A percentile compares a stretch with the other conserved stretches of the same genome.
phyloP scores from a whole-genome alignment of 257 asterid species.

The Nicotiana attenuata region DNA sequence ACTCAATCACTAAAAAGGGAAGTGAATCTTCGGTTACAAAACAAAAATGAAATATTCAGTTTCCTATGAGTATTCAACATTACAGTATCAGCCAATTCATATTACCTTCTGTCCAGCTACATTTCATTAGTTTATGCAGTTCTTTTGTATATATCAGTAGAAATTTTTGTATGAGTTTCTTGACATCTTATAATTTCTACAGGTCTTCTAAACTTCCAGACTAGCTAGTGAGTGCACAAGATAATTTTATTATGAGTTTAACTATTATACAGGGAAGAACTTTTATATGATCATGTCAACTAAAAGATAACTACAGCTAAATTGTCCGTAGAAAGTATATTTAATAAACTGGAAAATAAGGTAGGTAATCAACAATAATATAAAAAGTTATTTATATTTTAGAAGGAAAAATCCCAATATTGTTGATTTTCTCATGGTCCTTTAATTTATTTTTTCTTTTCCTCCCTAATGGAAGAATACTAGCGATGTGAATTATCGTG shows the following conservation, averaged over 20 bases:
- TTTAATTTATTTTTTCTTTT: not conserved
- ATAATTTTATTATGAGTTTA: not conserved
- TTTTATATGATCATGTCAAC: not conserved
- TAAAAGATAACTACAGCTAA: not conserved
- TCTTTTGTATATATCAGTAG: too few species aligned
- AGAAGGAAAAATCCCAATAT: not conserved
- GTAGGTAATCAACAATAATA: not conserved
- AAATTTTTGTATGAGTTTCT: too few species aligned
- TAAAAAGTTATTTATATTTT: too few species aligned
- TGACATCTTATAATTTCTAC: too few species aligned
- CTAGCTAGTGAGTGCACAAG: not conserved
- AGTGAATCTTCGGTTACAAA: not conserved
- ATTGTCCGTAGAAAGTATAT: not conserved
- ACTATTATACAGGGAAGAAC: not conserved
- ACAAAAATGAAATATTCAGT: not conserved
- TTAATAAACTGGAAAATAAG: too few species aligned
- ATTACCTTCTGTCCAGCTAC: not conserved
- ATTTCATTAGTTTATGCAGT: not conserved
- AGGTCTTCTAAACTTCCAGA: too few species aligned
- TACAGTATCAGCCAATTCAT: not conserved
- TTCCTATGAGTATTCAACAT: not conserved
- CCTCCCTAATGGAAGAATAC: not conserved
- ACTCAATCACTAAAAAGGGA: not conserved
- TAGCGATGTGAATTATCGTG: constrained; percentile 15
- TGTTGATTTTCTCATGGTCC: not conserved